Evolutionary conservation across 352 stramenopile genomes (phyloP).

Genomic region (Phytopythium aichiense): DNA sequence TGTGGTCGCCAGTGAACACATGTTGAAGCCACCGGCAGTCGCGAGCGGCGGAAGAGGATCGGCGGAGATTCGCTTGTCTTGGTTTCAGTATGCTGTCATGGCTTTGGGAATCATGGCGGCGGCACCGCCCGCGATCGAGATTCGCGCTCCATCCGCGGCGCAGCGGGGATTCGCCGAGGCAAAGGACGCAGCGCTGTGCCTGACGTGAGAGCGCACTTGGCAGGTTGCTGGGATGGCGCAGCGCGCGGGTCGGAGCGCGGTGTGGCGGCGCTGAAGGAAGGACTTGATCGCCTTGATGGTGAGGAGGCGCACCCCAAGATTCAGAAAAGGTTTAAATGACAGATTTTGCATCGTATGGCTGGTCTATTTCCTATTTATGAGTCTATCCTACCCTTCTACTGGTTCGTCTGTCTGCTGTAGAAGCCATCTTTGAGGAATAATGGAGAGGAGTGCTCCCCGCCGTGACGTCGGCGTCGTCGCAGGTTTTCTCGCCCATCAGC

Average conservation of each 20-base stretch:
- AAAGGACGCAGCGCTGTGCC: background rate
- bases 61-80: background rate
- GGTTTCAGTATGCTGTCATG: background rate
- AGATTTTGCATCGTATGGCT: background rate
- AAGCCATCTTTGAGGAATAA: background rate
- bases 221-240: background rate
- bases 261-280: no score
- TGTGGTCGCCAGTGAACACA: background rate
- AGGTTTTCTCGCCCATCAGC: slow-evolving; percentile 4
- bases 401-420: no score
- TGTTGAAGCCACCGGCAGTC: background rate
- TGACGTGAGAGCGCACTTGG: no score
- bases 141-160: background rate
- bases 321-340: background rate
- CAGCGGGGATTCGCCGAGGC: background rate
- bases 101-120: background rate
- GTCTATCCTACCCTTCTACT: no score
- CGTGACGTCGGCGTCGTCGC: slow-evolving; percentile 24
- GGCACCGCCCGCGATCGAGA: background rate
- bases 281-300: no score
- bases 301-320: background rate
- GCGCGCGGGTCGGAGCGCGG: background rate
- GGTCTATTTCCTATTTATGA: background rate
- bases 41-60: background rate
- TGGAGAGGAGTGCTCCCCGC: background rate